A percentile compares a stretch with the other conserved stretches of the same genome.
phyloP scores from a whole-genome alignment of 768 basidiomycete genomes.

The Russula sp. region DNA sequence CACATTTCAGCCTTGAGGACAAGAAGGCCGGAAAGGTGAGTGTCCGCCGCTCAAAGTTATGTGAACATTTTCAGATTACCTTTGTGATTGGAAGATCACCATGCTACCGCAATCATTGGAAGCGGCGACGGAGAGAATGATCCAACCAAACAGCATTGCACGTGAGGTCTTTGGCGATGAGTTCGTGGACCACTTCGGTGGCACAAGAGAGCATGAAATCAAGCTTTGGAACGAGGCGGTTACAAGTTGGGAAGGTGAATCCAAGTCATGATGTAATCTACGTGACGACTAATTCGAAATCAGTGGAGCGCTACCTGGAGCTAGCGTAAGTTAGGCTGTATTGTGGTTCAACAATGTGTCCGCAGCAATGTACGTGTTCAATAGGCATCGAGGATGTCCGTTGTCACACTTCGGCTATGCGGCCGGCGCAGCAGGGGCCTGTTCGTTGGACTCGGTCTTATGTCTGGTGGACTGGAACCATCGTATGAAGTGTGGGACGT shows the following conservation, averaged over 20 bases:
- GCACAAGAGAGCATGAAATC: conserved; percentile 92
- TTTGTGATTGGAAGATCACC: conserved; percentile 46
- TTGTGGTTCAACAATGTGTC: background rate
- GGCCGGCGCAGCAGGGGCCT: background rate
- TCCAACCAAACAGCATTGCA: conserved; percentile 72
- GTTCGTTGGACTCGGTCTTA: conserved; percentile 10
- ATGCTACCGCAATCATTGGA: conserved; percentile 80
- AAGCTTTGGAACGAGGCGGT: conserved; percentile 84
- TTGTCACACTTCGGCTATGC: background rate
- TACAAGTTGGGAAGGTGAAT: conserved; percentile 89
- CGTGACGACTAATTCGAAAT: conserved; percentile 15
- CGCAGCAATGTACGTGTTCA: background rate
- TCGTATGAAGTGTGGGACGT: conserved; percentile 68
- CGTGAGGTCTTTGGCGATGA: conserved; percentile 83
- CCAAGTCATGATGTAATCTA: background rate
- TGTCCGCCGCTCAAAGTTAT: background rate
- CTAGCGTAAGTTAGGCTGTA: conserved; percentile 60
- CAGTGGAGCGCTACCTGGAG: conserved; percentile 86
- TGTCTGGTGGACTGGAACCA: conserved; percentile 52
- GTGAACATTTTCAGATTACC: background rate
- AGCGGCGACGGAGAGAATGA: conserved; percentile 77
- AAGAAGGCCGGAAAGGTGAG: conserved; percentile 54
- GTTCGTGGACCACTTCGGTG: conserved; percentile 93
- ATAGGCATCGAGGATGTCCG: background rate
- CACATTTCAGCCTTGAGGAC: conserved; percentile 53